phyloP scores from a whole-genome alignment of 1,139 yeast genomes.

The Starmera stellimalicola region DNA sequence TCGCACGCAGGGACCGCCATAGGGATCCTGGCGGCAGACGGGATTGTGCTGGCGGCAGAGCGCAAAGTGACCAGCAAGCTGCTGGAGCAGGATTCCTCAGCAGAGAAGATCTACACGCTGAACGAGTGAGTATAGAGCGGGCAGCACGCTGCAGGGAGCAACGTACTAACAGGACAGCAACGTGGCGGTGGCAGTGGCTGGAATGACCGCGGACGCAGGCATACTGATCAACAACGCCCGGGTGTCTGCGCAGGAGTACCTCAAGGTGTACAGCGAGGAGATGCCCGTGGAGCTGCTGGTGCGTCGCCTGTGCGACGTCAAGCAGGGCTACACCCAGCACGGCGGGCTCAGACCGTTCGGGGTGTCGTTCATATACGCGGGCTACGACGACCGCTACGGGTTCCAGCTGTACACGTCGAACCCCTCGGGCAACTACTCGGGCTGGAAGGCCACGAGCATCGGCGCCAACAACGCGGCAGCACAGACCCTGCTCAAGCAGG shows the following conservation, averaged over 20 bases:
- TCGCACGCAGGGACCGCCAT: conserved; percentile 97
- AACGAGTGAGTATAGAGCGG: conserved; percentile 34
- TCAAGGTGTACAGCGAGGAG: conserved; percentile 80
- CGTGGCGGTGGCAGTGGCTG: conserved; percentile 93
- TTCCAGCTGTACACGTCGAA: conserved; percentile 92
- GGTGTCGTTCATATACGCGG: conserved; percentile 92
- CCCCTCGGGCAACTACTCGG: conserved; percentile 95
- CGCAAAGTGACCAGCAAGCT: conserved; percentile 88
- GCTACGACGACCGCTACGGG: conserved; percentile 82
- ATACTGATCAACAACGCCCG: conserved; percentile 88
- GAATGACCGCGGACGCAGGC: conserved; percentile 95
- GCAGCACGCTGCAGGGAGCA: no score
- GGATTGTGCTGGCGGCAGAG: conserved; percentile 94
- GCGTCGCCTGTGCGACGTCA: conserved; percentile 81
- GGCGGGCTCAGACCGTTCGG: conserved; percentile 99
- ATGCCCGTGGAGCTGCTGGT: conserved; percentile 89
- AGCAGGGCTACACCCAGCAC: conserved; percentile 97
- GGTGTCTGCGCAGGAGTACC: conserved; percentile 71
- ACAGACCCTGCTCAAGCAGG: conserved; percentile 90
- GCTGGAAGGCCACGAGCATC: conserved; percentile 97
- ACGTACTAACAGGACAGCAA: conserved; percentile 28
- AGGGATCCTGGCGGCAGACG: conserved; percentile 86
- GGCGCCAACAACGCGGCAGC: conserved; percentile 97
- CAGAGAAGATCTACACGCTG: conserved; percentile 84
- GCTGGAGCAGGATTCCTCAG: conserved; percentile 86